Evolutionary conservation across 345 rosid genomes (phyloP).

Genomic region (Isatis tinctoria): DNA sequence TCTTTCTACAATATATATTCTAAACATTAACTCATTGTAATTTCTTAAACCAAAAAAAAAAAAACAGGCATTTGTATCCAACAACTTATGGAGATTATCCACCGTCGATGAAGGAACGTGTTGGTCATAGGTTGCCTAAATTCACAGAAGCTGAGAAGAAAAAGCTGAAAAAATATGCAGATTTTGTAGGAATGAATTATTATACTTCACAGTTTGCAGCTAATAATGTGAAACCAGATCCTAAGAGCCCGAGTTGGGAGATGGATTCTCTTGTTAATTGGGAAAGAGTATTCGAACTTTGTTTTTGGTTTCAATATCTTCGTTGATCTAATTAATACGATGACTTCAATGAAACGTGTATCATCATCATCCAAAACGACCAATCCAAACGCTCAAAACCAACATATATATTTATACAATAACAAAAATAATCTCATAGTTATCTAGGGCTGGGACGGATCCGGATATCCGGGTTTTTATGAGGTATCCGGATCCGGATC

Average conservation of each 20-base stretch:
- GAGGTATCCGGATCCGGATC: too few relatives aligned
- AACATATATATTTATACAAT: too few relatives aligned
- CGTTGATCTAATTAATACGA: not conserved
- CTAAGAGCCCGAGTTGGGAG: slow-evolving; percentile 25
- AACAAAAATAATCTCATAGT: too few relatives aligned
- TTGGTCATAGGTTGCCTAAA: slow-evolving; percentile 41
- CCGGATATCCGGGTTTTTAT: too few relatives aligned
- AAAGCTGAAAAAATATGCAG: slow-evolving; percentile 34
- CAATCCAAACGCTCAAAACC: too few relatives aligned
- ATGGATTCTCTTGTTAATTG: slow-evolving; percentile 34
- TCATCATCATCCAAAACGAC: too few relatives aligned
- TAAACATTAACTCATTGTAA: too few relatives aligned
- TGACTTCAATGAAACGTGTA: too few relatives aligned
- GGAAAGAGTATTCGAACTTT: slow-evolving; percentile 19
- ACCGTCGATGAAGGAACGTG: slow-evolving; percentile 31
- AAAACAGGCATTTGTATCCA: slow-evolving; percentile 40
- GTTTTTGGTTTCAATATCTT: not conserved
- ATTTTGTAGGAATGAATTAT: slow-evolving; percentile 48
- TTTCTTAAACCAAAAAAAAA: too few relatives aligned
- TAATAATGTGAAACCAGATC: not conserved
- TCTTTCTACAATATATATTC: too few relatives aligned
- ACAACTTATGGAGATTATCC: slow-evolving; percentile 48
- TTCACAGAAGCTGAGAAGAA: slow-evolving; percentile 35
- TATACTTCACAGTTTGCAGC: slow-evolving; percentile 31
- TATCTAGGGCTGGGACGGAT: too few relatives aligned